phyloP scores from a whole-genome alignment of 2,329 filamentous ascomycete genomes.

The Scedosporium minutisporum region DNA sequence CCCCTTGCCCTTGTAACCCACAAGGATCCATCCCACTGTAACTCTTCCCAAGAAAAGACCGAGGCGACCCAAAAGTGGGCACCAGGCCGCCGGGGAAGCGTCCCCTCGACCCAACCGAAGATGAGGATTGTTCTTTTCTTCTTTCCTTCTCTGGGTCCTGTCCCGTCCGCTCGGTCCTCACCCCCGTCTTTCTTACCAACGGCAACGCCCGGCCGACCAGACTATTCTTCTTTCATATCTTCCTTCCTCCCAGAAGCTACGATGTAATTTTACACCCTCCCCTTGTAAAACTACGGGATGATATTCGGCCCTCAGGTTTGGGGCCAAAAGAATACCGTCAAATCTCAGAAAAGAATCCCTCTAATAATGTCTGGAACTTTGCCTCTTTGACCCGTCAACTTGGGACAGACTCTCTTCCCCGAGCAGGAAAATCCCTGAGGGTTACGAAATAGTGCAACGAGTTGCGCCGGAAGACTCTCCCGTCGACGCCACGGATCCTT shows the following conservation, averaged over 20 bases:
- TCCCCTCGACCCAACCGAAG: not conserved
- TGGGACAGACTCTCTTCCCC: too few species aligned
- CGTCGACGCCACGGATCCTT: too few species aligned
- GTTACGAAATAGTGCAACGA: too few species aligned
- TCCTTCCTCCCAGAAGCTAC: not conserved
- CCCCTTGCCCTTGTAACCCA: too few species aligned
- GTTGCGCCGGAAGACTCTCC: too few species aligned
- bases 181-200: not conserved
- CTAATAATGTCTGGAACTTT: too few species aligned
- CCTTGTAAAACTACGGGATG: not conserved
- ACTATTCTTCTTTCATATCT: not conserved
- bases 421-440: too few species aligned
- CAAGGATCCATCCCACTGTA: too few species aligned
- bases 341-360: not conserved
- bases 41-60: not conserved
- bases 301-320: not conserved
- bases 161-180: slow-evolving; percentile 1
- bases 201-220: not conserved
- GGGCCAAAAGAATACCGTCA: not conserved
- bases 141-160: not conserved
- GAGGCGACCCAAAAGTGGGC: not conserved
- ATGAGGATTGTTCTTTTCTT: not conserved
- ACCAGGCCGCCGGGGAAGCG: not conserved
- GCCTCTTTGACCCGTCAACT: too few species aligned
- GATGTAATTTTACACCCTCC: not conserved